Conservation (phyloP, 176 grass and related monocot species). For the Carex parvula region DNA sequence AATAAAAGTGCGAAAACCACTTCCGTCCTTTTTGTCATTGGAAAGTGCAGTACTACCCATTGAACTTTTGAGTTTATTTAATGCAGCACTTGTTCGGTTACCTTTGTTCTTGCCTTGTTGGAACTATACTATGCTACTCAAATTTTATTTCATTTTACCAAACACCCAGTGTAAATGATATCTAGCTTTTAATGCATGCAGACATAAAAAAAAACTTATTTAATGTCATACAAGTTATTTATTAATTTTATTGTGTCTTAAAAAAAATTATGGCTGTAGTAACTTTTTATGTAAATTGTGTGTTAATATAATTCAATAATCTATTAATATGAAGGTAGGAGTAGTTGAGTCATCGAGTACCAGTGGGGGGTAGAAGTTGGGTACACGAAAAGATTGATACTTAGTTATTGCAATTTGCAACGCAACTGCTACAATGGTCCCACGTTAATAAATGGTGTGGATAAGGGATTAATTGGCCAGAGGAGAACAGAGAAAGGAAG, state of each 20-base stretch:
- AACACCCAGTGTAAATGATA: not conserved
- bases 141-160: not conserved
- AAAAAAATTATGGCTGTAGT: not conserved
- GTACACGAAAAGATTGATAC: not conserved
- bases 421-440: not conserved
- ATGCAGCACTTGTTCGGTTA: conserved; percentile 41
- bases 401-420: conserved; percentile 11
- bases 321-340: not conserved
- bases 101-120: conserved; percentile 2
- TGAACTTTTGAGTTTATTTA: conserved; percentile 21
- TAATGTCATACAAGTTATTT: not conserved
- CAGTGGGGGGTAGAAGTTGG: not conserved
- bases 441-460: conserved; percentile 9
- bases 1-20: conserved; percentile 11
- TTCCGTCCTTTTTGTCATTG: conserved; percentile 5
- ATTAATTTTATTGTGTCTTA: not conserved
- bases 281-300: not conserved
- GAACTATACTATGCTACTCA: not conserved
- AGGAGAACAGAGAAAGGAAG: conserved; percentile 10
- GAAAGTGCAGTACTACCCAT: not conserved
- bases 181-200: not conserved
- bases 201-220: not conserved
- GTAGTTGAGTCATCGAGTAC: not conserved
- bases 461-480: not conserved
- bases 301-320: not conserved